These are phyloP conservation scores for Ganoderma lucidum DNA, from an alignment of 1,284 basidiomycete genomes.

Conservation along the genomic window DNA sequence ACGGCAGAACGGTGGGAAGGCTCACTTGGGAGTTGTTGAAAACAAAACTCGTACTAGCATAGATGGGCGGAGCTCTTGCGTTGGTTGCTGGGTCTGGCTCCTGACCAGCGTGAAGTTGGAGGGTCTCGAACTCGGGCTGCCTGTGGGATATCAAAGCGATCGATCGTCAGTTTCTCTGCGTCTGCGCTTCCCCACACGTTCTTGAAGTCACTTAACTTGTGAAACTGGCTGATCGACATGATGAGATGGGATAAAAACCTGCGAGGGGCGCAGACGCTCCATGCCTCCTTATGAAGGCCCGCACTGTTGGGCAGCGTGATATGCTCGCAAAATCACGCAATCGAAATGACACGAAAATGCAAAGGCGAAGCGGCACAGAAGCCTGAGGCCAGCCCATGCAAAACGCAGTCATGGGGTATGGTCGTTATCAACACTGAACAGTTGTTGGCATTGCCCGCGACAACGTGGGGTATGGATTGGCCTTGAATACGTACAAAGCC, in stretches of 20 bases:
- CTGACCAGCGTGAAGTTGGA: slow-evolving; percentile 88
- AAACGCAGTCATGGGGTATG: background rate
- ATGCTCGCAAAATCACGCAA: slow-evolving; percentile 8
- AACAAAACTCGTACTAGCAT: slow-evolving; percentile 79
- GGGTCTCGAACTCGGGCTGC: slow-evolving; percentile 81
- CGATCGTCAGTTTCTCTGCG: background rate
- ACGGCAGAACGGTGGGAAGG: background rate
- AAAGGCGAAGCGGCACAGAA: too few species aligned
- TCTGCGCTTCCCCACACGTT: background rate
- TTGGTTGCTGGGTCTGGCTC: slow-evolving; percentile 75
- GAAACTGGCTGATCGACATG: slow-evolving; percentile 7
- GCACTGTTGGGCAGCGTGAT: background rate
- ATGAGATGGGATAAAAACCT: background rate
- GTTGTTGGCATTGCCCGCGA: too few species aligned
- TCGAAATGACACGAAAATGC: background rate
- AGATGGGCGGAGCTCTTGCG: slow-evolving; percentile 86
- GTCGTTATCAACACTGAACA: background rate
- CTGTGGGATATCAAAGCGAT: slow-evolving; percentile 45
- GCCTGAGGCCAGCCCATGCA: background rate
- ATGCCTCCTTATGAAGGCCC: background rate
- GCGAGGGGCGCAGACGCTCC: background rate
- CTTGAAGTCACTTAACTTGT: background rate
- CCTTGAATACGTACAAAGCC: too few species aligned
- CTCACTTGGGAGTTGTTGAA: slow-evolving; percentile 80
- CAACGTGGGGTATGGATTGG: background rate